A percentile compares a stretch with the other conserved stretches of the same genome.
Evolutionary conservation across 2,329 filamentous ascomycete genomes (phyloP).

Genomic region (Nemania sp.): DNA sequence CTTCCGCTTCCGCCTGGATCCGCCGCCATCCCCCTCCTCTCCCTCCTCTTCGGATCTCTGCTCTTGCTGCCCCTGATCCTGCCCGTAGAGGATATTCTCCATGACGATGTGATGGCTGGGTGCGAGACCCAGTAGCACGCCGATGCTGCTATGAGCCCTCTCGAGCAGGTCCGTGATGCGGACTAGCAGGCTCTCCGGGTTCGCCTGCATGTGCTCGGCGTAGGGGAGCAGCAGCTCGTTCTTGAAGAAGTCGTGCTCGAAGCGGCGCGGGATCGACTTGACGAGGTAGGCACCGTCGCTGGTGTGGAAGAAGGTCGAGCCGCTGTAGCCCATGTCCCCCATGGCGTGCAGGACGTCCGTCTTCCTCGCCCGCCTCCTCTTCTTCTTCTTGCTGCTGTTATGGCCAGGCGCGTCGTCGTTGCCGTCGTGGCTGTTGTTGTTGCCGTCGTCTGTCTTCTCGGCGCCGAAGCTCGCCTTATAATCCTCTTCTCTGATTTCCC

Average conservation of each 20-base stretch:
- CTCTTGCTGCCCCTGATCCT: constrained; percentile 49
- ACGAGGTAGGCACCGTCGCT: constrained; percentile 68
- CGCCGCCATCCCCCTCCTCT: constrained; percentile 13
- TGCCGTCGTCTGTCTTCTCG: constrained; percentile 42
- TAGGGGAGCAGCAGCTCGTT: constrained; percentile 69
- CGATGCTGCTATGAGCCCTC: constrained; percentile 59
- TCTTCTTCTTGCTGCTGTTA: not conserved
- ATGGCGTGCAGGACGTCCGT: constrained; percentile 55
- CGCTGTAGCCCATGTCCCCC: constrained; percentile 74
- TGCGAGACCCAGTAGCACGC: constrained; percentile 61
- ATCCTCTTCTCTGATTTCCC: constrained; percentile 58
- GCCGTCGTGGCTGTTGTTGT: constrained; percentile 40
- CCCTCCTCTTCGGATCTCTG: constrained; percentile 15
- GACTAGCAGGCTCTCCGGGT: constrained; percentile 66
- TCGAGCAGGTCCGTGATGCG: constrained; percentile 73
- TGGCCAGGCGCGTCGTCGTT: not conserved
- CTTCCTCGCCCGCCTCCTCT: constrained; percentile 26
- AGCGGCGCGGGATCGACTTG: constrained; percentile 71
- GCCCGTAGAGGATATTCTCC: constrained; percentile 73
- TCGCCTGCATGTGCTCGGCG: constrained; percentile 62
- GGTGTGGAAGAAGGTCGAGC: constrained; percentile 76
- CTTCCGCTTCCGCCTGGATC: no score
- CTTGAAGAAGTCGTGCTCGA: constrained; percentile 73
- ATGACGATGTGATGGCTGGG: constrained; percentile 77
- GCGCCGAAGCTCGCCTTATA: constrained; percentile 59